Evolutionary conservation across 192 early-diverging fungal genomes (phyloP).

Genomic region (Pilaira anomala): DNA sequence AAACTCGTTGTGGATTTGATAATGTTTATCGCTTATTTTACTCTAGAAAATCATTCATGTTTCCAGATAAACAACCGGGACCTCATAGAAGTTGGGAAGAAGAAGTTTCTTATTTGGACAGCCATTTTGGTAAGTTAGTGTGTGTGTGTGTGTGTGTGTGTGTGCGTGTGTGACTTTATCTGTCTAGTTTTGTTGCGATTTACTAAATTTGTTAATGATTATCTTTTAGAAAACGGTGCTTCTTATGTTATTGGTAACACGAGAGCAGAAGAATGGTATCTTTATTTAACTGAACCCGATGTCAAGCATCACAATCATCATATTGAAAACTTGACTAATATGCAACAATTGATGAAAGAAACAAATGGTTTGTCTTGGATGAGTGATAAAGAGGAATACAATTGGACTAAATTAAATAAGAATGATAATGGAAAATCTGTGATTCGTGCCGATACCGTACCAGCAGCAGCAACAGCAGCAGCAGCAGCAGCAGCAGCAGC

Average conservation of each 20-base stretch:
- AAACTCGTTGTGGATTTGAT: slow-evolving; percentile 55
- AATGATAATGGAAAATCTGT: neutral
- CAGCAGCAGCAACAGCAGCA: slow-evolving; percentile 6
- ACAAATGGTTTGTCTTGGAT: slow-evolving; percentile 22
- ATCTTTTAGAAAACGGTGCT: slow-evolving; percentile 55
- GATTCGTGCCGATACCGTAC: neutral
- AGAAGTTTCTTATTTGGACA: slow-evolving; percentile 77
- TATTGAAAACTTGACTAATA: slow-evolving; percentile 10
- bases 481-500: no score
- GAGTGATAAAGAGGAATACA: neutral
- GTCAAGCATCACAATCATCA: slow-evolving; percentile 13
- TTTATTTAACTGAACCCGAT: slow-evolving; percentile 81
- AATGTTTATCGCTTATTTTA: slow-evolving; percentile 87
- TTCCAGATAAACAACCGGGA: slow-evolving; percentile 84
- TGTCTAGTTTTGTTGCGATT: neutral
- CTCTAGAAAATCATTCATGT: slow-evolving; percentile 95
- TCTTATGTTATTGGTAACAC: slow-evolving; percentile 92
- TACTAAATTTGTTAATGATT: neutral
- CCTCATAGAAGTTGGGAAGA: slow-evolving; percentile 91
- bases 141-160: no score
- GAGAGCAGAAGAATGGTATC: slow-evolving; percentile 95
- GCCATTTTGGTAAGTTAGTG: slow-evolving; percentile 50
- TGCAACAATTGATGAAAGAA: slow-evolving; percentile 18
- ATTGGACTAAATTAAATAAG: neutral
- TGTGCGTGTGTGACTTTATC: neutral